Evolutionary conservation across 306 rosid species (phyloP), one percentile per base, ranked within the genome.

Genomic region (Medicago lupulina): DNA sequence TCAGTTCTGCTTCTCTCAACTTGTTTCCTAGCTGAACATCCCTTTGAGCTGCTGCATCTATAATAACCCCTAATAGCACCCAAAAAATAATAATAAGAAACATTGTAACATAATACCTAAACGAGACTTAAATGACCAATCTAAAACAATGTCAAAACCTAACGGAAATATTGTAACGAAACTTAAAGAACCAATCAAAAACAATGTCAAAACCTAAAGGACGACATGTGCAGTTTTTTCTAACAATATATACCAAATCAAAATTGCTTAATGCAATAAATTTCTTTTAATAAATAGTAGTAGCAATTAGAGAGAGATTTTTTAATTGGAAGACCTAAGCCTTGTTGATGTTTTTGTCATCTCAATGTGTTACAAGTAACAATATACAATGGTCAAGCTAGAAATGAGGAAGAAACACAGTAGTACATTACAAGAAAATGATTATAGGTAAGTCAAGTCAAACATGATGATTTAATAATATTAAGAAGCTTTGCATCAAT

Each of bases 1-100:
- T 93, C 96, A 19, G 92, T 87, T 18, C 98, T 86, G 82, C 97
- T 91, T 19, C 98, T 82, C 80, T 93, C 98, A 7, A 93, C 98
- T 76, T 93, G 98, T 83, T 93, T 93, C 71, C 98, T 87, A 6
- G 98, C 98, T 0, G 93, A 83, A 51, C 98, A 93, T 6, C 98
- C 98, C 88, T 93, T 93, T 60, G 97, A 91, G 67, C 97, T 93
- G 80, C 98, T 93, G 80, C 98, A 93, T 84, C 98, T 88, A 70
- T 93, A 93, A 70, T 93, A 93, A 7, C 98, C 97, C 85, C 98
- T 93, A 68, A 51, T 67, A 71, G 15, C 55, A 58, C 53, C 55
- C 25, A 41, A 64, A 61, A 50, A 63, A 60, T 9, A 25, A 23
- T 5, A 34, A 34, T 67, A 67, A 67, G 46, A 66, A 23, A 76